Evolutionary conservation across 805 yeast species (phyloP).

Genomic region (Barnettozyma siamensis): DNA sequence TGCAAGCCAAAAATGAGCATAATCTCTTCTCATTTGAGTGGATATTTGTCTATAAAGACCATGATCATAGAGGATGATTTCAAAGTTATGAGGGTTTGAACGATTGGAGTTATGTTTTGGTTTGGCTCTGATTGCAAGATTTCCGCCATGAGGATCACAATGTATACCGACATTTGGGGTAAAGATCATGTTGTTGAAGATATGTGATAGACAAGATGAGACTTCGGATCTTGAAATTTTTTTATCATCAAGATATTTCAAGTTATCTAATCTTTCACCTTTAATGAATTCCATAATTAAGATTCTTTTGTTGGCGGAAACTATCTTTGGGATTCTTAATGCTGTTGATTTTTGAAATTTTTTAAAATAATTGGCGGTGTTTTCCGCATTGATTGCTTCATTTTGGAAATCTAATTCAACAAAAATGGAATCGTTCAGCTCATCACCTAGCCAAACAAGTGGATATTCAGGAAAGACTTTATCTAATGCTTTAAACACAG

Average conservation of each 20-base stretch:
- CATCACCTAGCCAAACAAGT: conserved; percentile 92
- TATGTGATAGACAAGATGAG: conserved; percentile 78
- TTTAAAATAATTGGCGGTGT: conserved; percentile 64
- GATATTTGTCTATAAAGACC: conserved; percentile 89
- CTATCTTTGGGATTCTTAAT: conserved; percentile 67
- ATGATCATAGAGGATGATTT: conserved; percentile 88
- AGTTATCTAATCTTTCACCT: conserved; percentile 81
- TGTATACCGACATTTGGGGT: conserved; percentile 88
- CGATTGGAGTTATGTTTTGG: conserved; percentile 20
- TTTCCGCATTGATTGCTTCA: conserved; percentile 77
- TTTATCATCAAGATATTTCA: conserved; percentile 54
- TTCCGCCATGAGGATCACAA: conserved; percentile 99
- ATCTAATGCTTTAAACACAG: conserved; percentile 69
- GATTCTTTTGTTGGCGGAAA: conserved; percentile 61
- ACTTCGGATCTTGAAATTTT: conserved; percentile 72
- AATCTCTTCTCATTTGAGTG: conserved; percentile 66
- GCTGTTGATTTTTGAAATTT: conserved; percentile 60
- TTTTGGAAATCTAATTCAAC: conserved; percentile 86
- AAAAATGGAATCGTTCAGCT: conserved; percentile 75
- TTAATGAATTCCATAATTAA: conserved; percentile 81
- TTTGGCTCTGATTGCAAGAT: conserved; percentile 68
- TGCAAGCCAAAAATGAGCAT: conserved; percentile 91
- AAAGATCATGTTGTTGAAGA: conserved; percentile 93
- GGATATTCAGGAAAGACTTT: conserved; percentile 91
- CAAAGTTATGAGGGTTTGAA: conserved; percentile 65